Percentiles rank a stretch among this genome's conserved stretches.
Evolutionary conservation across 2,329 filamentous ascomycete genomes (phyloP).

Genomic region (Dothideomycetidae sp.): DNA sequence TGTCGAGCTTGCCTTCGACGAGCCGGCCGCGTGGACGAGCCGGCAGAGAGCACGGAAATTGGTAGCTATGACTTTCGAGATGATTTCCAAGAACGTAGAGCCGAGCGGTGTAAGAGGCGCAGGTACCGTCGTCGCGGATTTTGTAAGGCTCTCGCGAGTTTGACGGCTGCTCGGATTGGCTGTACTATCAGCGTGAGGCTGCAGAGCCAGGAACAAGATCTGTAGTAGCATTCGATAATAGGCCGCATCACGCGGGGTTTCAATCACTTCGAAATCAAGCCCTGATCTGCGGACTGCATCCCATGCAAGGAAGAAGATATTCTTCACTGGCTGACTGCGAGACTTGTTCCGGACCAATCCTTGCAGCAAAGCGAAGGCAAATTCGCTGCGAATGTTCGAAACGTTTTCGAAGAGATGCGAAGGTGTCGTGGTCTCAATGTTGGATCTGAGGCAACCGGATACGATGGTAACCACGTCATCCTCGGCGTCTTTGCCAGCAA

Average conservation of each 20-base stretch:
- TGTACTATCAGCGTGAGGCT: slow-evolving; percentile 30
- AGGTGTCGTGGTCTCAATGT: slow-evolving; percentile 55
- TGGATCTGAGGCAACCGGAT: slow-evolving; percentile 63
- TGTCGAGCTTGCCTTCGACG: slow-evolving; percentile 19
- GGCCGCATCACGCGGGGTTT: slow-evolving; percentile 41
- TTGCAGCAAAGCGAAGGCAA: slow-evolving; percentile 71
- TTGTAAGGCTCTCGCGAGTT: slow-evolving; percentile 1
- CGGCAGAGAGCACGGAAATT: slow-evolving; percentile 72
- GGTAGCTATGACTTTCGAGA: slow-evolving; percentile 63
- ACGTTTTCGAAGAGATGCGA: slow-evolving; percentile 72
- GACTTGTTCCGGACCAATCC: slow-evolving; percentile 41
- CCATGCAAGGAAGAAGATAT: slow-evolving; percentile 46
- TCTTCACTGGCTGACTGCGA: slow-evolving; percentile 36
- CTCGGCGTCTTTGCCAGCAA: slow-evolving; percentile 39
- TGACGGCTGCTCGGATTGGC: neutral
- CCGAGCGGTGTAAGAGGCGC: slow-evolving; percentile 40
- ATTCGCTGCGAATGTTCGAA: slow-evolving; percentile 59
- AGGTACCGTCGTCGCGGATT: slow-evolving; percentile 12
- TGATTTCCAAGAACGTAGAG: slow-evolving; percentile 48
- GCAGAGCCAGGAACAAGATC: slow-evolving; percentile 69
- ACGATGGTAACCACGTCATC: slow-evolving; percentile 61
- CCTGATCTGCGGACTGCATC: slow-evolving; percentile 41
- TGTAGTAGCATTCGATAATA: slow-evolving; percentile 78
- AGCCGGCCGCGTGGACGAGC: slow-evolving; percentile 56
- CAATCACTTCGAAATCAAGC: slow-evolving; percentile 44